Evolutionary conservation across 306 rosid species (phyloP), one percentile per base, ranked within the genome.

Genomic region (Trichosanthes truncata): DNA sequence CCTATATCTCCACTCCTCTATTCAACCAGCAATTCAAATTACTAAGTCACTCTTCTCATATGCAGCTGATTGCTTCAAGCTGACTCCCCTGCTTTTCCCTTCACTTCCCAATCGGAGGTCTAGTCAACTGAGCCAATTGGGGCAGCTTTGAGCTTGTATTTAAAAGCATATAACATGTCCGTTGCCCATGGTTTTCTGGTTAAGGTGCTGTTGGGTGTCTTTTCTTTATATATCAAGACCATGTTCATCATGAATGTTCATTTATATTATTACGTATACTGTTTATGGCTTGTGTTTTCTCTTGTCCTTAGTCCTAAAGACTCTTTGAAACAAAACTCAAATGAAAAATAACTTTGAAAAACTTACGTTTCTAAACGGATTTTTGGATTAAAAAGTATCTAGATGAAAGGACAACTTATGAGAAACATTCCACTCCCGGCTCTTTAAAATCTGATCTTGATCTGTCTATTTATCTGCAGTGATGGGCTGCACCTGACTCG

Each of bases 401-500:
- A n/a, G n/a, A n/a, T n/a, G n/a, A 6, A 55, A 63, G 71, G 9
- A 63, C 21, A 15, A 63, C 23, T 31, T 36, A 66, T 18, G 7
- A 17, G 73, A 66, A 66, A 36, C 46, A 11, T 38, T 65, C 7
- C 21, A 12, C 12, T 63, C 49, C 29, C 41, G 43, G 76, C 52
- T 43, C 18, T 43, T 1, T 21, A 11, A 41, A 5, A 20, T 71
- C 56, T 49, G 59, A 15, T 15, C 33, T 41, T 72, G 23, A 72
- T 82, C 61, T 66, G 18, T 33, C n/a, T 45, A 66, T 20, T 77
- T 82, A 31, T 65, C 83, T 82, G 86, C 91, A 93, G 97, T 52
- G 98, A 93, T 61, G 97, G 97, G 48, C 86, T 93, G 87, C 98
- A 93, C 87, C 95, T 93, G 7, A 74, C 87, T 43, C 83, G 31